Percentiles rank a stretch among this genome's conserved stretches.
Evolutionary conservation across 2,329 filamentous ascomycete genomes (phyloP).

Genomic region (Ramularia endophylla): DNA sequence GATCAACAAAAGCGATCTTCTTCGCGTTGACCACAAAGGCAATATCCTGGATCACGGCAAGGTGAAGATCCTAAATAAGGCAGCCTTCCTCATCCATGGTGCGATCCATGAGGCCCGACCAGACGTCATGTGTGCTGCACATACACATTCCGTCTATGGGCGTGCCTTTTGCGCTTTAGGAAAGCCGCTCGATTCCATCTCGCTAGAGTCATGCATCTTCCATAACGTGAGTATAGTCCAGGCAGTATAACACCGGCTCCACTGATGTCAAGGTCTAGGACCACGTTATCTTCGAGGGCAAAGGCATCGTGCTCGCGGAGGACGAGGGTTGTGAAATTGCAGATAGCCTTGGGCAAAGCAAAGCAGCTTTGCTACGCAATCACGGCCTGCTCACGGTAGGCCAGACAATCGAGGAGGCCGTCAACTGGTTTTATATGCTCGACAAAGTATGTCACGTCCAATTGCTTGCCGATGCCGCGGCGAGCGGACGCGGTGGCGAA

Average conservation of each 20-base stretch:
- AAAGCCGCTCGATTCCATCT: constrained; percentile 34
- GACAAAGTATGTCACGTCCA: constrained; percentile 34
- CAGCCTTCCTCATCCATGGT: constrained; percentile 36
- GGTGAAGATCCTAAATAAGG: constrained; percentile 30
- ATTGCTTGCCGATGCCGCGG: constrained; percentile 50
- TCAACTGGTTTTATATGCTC: constrained; percentile 33
- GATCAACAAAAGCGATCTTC: constrained; percentile 34
- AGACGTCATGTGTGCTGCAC: constrained; percentile 35
- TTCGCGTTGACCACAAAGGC: constrained; percentile 35
- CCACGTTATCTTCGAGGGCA: constrained; percentile 33
- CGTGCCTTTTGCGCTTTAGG: constrained; percentile 34
- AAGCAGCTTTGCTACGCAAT: constrained; percentile 33
- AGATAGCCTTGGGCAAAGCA: constrained; percentile 30
- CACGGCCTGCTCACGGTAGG: constrained; percentile 39
- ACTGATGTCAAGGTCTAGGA: no score
- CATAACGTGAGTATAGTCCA: constrained; percentile 21
- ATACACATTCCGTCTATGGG: constrained; percentile 35
- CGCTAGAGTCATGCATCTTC: constrained; percentile 36
- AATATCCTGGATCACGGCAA: constrained; percentile 31
- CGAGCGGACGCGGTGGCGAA: constrained; percentile 52
- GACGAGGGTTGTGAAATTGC: constrained; percentile 40
- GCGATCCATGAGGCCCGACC: constrained; percentile 31
- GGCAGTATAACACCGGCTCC: no score
- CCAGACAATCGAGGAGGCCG: constrained; percentile 34
- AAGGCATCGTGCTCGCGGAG: constrained; percentile 38